Conservation (phyloP, 108 stramenopile genomes). For the Fragilariopsis cylindrus region DNA sequence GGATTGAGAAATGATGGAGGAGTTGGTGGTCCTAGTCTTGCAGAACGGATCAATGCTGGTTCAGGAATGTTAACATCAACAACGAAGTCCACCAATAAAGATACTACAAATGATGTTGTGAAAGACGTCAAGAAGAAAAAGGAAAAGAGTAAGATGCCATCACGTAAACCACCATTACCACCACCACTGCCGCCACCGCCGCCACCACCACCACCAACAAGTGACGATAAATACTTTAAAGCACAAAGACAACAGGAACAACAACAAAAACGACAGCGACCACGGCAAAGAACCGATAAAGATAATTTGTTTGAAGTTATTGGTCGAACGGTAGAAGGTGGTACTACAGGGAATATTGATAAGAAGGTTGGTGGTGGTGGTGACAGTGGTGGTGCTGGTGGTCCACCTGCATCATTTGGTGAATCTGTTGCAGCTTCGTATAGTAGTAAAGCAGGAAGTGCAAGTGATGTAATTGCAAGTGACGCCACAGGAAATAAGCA, state of each 20-base stretch:
- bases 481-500: background rate
- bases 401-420: background rate
- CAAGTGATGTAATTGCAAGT: no score
- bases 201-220: no score
- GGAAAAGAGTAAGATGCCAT: background rate
- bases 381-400: background rate
- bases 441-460: background rate
- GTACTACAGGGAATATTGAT: background rate
- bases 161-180: no score
- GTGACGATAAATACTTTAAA: no score
- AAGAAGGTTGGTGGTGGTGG: background rate
- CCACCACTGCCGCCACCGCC: no score
- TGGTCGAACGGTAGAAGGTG: background rate
- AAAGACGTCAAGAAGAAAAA: background rate
- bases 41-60: conserved; percentile 49
- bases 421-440: conserved; percentile 7
- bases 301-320: conserved; percentile 13
- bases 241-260: background rate
- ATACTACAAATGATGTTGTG: no score
- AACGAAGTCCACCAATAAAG: no score
- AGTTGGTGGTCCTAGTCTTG: conserved; percentile 48
- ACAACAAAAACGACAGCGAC: background rate
- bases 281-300: no score
- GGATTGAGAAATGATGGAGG: conserved; percentile 53
- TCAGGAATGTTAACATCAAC: background rate